Evolutionary conservation across 305 asterid species (phyloP).

Genomic region (Rubia balearica): DNA sequence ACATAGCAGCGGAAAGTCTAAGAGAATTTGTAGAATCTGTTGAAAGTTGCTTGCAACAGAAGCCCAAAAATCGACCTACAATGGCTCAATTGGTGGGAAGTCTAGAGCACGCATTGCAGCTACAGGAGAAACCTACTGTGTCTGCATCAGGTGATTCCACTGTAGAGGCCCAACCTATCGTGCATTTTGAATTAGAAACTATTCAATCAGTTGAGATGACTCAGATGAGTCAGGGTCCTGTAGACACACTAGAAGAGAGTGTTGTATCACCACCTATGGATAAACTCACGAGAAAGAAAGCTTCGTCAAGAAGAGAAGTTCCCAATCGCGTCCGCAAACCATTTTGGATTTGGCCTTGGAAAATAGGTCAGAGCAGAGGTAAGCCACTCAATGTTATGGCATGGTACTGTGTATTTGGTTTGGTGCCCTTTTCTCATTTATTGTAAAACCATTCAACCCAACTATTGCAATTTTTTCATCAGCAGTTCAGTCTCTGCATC

Average conservation of each 20-base stretch:
- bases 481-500: too few relatives aligned
- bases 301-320: background rate
- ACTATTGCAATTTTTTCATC: background rate
- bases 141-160: background rate
- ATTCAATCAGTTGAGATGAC: background rate
- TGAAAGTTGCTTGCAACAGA: conserved; percentile 39
- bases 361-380: conserved; percentile 2
- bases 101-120: conserved; percentile 39
- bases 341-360: conserved; percentile 1
- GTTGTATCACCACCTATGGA: background rate
- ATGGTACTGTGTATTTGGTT: background rate
- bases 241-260: background rate
- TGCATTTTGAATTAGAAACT: background rate
- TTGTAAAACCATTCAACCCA: background rate
- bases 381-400: background rate
- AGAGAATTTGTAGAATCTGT: conserved; percentile 30
- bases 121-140: background rate
- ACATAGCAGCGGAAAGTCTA: background rate
- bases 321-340: background rate
- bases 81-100: conserved; percentile 52
- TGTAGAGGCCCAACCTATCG: background rate
- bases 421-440: background rate
- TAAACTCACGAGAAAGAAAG: background rate
- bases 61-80: conserved; percentile 48
- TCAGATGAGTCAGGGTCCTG: background rate